Conservation (phyloP, 768 basidiomycete species). For the Clitopilus hobsonii region DNA sequence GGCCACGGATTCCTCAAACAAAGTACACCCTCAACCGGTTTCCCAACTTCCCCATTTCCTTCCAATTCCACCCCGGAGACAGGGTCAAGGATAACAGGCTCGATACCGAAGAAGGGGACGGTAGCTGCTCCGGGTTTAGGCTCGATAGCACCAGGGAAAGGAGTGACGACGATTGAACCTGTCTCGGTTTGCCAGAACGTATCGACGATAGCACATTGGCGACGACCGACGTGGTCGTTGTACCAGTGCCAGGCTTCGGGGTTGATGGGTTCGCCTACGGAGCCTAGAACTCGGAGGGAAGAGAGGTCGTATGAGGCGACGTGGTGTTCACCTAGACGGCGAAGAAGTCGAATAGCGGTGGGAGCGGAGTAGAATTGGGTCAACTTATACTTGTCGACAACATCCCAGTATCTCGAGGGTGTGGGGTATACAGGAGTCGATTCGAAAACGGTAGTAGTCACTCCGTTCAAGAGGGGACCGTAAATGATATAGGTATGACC, state of each 20-base stretch:
- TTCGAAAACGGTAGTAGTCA: slow-evolving; percentile 89
- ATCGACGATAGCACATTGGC: slow-evolving; percentile 90
- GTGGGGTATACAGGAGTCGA: slow-evolving; percentile 96
- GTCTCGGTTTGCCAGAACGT: slow-evolving; percentile 99
- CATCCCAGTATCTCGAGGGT: slow-evolving; percentile 95
- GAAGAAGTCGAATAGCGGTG: slow-evolving; percentile 90
- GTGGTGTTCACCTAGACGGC: slow-evolving; percentile 75
- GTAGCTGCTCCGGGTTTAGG: slow-evolving; percentile 97
- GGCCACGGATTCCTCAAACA: slow-evolving; percentile 90
- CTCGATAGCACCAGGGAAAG: slow-evolving; percentile 92
- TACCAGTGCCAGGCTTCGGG: slow-evolving; percentile 99
- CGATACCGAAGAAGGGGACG: slow-evolving; percentile 96
- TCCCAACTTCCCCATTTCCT: slow-evolving; percentile 41
- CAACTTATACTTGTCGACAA: slow-evolving; percentile 86
- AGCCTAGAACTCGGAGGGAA: slow-evolving; percentile 81
- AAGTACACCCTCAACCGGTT: slow-evolving; percentile 84
- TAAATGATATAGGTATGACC: slow-evolving; percentile 97
- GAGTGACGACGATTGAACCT: slow-evolving; percentile 91
- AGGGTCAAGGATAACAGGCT: slow-evolving; percentile 84
- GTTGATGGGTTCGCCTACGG: slow-evolving; percentile 97
- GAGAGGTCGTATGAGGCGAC: slow-evolving; percentile 80
- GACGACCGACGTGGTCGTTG: slow-evolving; percentile 88
- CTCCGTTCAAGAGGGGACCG: slow-evolving; percentile 85
- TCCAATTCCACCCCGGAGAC: slow-evolving; percentile 67
- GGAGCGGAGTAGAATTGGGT: slow-evolving; percentile 97